A percentile compares a stretch with the other conserved stretches of the same genome.
Conservation (phyloP, 75 land plant species). For the Cunninghamia lanceolata region DNA sequence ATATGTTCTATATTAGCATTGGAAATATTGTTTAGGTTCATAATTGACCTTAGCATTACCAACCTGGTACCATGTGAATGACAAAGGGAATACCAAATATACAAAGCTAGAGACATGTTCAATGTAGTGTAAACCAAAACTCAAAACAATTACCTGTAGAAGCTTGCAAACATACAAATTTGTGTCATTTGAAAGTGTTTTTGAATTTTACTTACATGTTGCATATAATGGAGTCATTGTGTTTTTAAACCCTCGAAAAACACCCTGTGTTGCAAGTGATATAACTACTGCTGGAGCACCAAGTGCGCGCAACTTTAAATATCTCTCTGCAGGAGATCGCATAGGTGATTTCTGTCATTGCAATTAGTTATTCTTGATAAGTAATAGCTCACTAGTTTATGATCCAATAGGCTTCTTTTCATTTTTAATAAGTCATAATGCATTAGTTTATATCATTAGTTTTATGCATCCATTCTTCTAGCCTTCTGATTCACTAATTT, state of each 20-base stretch:
- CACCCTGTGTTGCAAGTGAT: constrained; percentile 88
- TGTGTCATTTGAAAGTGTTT: neutral
- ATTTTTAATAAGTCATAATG: neutral
- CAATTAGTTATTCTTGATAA: neutral
- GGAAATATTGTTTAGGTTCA: neutral
- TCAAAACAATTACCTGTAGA: neutral
- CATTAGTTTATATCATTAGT: too few species aligned
- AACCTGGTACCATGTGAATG: neutral
- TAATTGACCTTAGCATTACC: neutral
- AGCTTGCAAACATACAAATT: neutral
- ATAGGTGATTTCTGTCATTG: constrained; percentile 66
- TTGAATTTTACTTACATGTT: constrained; percentile 41
- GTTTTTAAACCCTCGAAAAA: constrained; percentile 91
- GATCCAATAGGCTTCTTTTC: neutral
- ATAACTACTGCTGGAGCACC: constrained; percentile 95
- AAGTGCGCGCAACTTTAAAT: constrained; percentile 74
- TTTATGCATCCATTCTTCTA: too few species aligned
- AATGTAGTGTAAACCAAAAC: neutral
- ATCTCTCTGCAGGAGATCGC: constrained; percentile 67
- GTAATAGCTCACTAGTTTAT: neutral
- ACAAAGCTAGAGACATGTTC: neutral
- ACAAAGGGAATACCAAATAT: neutral
- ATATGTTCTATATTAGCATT: neutral
- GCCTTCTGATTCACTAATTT: neutral
- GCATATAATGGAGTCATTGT: constrained; percentile 92